A percentile compares a stretch with the other conserved stretches of the same genome.
phyloP scores from a whole-genome alignment of 2,329 filamentous ascomycete genomes.

The Pseudogymnoascus sp. region DNA sequence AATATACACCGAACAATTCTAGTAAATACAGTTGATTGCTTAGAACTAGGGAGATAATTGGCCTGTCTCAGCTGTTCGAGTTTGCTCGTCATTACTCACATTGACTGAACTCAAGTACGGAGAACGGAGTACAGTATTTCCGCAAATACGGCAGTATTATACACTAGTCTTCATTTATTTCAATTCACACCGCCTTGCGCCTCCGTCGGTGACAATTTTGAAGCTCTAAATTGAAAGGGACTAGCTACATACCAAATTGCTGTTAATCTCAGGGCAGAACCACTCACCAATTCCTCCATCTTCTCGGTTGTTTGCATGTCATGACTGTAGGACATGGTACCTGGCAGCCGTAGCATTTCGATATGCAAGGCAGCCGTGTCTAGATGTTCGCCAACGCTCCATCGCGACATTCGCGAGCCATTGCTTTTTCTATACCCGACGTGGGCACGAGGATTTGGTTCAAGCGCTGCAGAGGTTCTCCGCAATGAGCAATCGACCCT shows the following conservation, averaged over 20 bases:
- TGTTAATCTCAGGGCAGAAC: not conserved
- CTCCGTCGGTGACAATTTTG: not conserved
- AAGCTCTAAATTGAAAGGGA: not conserved
- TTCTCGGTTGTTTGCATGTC: not conserved
- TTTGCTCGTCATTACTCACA: not conserved
- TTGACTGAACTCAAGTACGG: not conserved
- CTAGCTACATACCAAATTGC: not conserved
- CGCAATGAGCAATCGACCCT: not conserved
- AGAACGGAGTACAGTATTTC: not conserved
- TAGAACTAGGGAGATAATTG: not conserved
- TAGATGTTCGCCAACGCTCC: not conserved
- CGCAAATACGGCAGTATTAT: not conserved
- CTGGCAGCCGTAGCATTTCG: slow-evolving; percentile 9
- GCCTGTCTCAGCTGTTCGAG: not conserved
- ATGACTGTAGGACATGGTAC: slow-evolving; percentile 10
- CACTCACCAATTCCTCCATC: not conserved
- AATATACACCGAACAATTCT: not conserved
- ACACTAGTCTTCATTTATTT: not conserved
- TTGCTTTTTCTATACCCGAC: slow-evolving; percentile 9
- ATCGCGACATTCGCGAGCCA: slow-evolving; percentile 5
- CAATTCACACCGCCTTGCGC: not conserved
- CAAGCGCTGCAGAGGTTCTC: not conserved
- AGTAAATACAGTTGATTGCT: not conserved
- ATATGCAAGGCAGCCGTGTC: slow-evolving; percentile 9
- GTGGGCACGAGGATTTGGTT: not conserved